These are phyloP conservation scores for Metschnikowia anglica DNA, from an alignment of 805 yeast genomes.

Conservation along the genomic window DNA sequence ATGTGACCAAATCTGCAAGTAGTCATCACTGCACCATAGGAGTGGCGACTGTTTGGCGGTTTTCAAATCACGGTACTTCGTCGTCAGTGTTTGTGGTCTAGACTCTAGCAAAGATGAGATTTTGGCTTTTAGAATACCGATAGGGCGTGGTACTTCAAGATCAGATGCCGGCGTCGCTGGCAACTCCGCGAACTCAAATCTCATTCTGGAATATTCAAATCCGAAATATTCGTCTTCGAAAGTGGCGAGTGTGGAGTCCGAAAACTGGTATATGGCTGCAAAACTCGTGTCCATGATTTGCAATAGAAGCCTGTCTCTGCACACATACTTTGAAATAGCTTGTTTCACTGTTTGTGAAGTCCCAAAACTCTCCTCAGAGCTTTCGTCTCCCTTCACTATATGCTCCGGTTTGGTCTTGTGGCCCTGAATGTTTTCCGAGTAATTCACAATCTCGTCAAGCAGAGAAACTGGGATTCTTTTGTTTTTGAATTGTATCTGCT, in stretches of 20 bases:
- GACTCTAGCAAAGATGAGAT: slow-evolving; percentile 1
- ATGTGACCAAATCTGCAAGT: slow-evolving; percentile 12
- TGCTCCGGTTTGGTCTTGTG: neutral
- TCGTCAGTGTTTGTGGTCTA: neutral
- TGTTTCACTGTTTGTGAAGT: neutral
- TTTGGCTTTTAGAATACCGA: neutral
- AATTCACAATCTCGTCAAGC: slow-evolving; percentile 12
- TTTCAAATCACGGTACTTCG: slow-evolving; percentile 8
- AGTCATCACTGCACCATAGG: slow-evolving; percentile 6
- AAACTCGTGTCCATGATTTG: slow-evolving; percentile 1
- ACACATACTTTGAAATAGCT: neutral
- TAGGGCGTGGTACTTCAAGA: neutral
- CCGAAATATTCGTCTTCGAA: slow-evolving; percentile 11
- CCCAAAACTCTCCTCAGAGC: neutral
- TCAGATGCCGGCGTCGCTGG: neutral
- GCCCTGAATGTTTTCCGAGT: slow-evolving; percentile 12
- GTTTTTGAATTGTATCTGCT: slow-evolving; percentile 42
- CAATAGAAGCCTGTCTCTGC: slow-evolving; percentile 2
- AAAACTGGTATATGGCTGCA: neutral
- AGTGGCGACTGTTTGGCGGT: neutral
- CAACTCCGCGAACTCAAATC: slow-evolving; percentile 3
- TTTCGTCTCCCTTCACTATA: neutral
- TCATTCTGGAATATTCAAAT: slow-evolving; percentile 12
- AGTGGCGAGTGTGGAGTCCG: neutral
- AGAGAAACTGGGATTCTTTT: slow-evolving; percentile 20